phyloP scores from a whole-genome alignment of 2,329 filamentous ascomycete genomes.

The Alternaria brassicae region DNA sequence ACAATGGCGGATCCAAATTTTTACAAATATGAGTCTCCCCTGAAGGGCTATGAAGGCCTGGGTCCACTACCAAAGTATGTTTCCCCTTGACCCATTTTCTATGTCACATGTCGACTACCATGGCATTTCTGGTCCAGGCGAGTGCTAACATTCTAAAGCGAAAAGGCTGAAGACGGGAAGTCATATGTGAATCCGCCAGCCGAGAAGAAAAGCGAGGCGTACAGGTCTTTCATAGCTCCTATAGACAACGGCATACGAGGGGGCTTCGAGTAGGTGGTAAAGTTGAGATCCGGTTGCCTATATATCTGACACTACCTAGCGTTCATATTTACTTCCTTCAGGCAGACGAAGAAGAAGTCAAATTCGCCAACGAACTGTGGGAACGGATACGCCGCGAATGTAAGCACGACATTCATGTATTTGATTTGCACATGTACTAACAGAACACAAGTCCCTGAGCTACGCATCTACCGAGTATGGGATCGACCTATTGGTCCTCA shows the following conservation, averaged over 20 bases:
- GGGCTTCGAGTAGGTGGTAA: constrained; percentile 70
- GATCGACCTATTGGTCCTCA: constrained; percentile 82
- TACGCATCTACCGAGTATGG: constrained; percentile 81
- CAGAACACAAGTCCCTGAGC: constrained; percentile 73
- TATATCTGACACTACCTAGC: constrained; percentile 21
- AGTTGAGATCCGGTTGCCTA: not conserved
- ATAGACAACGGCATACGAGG: constrained; percentile 70
- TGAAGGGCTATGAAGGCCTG: constrained; percentile 65
- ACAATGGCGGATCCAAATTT: constrained; percentile 53
- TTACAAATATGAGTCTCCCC: constrained; percentile 63
- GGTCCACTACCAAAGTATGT: constrained; percentile 59
- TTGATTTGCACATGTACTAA: constrained; percentile 6
- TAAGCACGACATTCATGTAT: constrained; percentile 50
- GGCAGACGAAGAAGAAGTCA: constrained; percentile 65
- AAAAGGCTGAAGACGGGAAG: constrained; percentile 76
- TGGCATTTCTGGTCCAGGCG: not conserved
- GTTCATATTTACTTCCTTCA: constrained; percentile 83
- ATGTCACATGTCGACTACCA: not conserved
- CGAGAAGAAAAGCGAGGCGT: constrained; percentile 69
- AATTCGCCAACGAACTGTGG: constrained; percentile 76
- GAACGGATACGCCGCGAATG: constrained; percentile 82
- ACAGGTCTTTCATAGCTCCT: constrained; percentile 72
- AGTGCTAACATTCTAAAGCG: constrained; percentile 48
- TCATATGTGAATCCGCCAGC: constrained; percentile 72
- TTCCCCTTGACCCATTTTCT: not conserved